Conservation (phyloP, 2,329 filamentous ascomycete genomes). For the Sclerotinia glacialis region DNA sequence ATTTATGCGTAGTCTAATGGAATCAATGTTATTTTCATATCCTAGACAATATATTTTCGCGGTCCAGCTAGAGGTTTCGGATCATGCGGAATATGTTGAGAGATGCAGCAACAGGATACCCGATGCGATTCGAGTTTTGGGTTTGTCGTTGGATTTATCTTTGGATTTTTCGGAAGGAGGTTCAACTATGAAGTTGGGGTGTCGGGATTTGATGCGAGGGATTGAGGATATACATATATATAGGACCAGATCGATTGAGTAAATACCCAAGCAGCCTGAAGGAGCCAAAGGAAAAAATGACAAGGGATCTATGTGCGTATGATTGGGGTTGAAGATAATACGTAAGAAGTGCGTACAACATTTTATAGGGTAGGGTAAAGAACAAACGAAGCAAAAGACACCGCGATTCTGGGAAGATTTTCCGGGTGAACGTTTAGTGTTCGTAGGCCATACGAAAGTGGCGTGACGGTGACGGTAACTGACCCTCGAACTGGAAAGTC, state of each 20-base stretch:
- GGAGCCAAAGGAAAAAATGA: too few species aligned
- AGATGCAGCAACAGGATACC: too few species aligned
- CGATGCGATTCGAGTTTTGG: rapidly evolving
- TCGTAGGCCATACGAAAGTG: not conserved
- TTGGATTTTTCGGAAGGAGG: too few species aligned
- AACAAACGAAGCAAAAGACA: not conserved
- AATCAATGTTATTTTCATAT: not conserved
- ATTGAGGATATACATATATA: not conserved
- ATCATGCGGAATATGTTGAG: not conserved
- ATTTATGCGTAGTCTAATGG: too few species aligned
- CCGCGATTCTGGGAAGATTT: not conserved
- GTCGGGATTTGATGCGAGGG: not conserved
- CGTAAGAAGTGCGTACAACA: too few species aligned
- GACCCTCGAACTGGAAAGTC: not conserved
- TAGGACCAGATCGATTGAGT: not conserved
- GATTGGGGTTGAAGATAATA: not conserved
- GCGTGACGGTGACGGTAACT: not conserved
- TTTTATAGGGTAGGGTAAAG: too few species aligned
- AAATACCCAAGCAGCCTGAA: not conserved
- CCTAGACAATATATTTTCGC: not conserved
- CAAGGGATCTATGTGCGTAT: not conserved
- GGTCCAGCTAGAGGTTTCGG: not conserved
- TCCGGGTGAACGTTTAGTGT: not conserved
- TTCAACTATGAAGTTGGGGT: not conserved
- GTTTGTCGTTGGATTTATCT: too few species aligned